Base-by-base conservation (phyloP, 176 grass and related monocot species). In the Musa acuminata region DNA sequence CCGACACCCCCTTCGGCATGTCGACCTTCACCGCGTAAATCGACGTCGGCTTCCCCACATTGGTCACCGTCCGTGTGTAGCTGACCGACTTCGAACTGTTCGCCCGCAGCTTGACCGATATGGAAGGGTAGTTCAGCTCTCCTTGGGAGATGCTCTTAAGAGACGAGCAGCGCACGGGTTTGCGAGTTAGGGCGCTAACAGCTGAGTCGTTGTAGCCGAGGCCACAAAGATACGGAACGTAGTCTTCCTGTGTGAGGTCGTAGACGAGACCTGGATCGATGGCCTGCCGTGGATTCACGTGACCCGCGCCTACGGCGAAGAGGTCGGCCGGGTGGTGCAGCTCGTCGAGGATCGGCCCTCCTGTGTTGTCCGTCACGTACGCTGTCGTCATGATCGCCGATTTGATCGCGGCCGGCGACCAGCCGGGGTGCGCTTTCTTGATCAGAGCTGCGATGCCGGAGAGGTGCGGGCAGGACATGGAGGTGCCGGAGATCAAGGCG, bases 361-460 rank as follows among this genome's bases (percentile, higher is more conserved):
- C 73, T 8, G 52, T 53, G 43, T 75, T 74, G 55, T 63, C 83
- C 4, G 52, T 19, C 0, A 48, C 29, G 53, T 20, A 17, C 1
- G 79, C 79, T 4, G 79, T 82, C n/a, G 84, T 86, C 69, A 86
- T 82, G 58, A 82, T 86, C 2, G 79, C 73, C 8, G 84, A 81
- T 65, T 81, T 86, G 35, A 80, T 80, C 29, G 75, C 75, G 13
- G 75, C 79, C 13, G 80, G 74, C 16, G 79, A 86, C 84, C 84
- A 86, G 49, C 74, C 43, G 0, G 68, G 72, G 63, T 86, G 84
- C 1, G 73, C 74, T 1, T 60, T 86, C 29, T 54, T 86, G 20
- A 86, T 26, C 63, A 86, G 26, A 10, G 84, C 74, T 0, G 79
- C 79, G n/a, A 86, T 73, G 1, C 84, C 79, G 2, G 29, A 60